Conservation (phyloP, 2,329 filamentous ascomycete species). For the Emericellopsis cladophorae region DNA sequence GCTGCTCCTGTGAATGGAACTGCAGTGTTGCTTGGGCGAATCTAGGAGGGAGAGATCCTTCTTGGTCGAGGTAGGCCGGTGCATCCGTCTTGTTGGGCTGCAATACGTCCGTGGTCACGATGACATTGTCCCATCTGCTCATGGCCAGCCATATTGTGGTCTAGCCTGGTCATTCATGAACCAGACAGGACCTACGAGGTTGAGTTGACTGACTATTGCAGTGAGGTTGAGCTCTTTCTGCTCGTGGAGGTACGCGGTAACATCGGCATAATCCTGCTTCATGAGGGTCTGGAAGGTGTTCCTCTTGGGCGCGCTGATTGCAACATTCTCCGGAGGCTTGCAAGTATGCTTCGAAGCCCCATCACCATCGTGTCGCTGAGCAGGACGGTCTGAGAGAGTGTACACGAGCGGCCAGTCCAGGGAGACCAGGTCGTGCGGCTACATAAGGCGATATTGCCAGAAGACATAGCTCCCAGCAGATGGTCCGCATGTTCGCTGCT, state of each 20-base stretch:
- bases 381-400: neutral
- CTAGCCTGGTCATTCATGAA: conserved; percentile 6
- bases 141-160: neutral
- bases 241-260: conserved; percentile 23
- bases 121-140: conserved; percentile 6
- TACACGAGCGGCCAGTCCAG: too few relatives aligned
- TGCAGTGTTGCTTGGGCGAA: conserved; percentile 31
- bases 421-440: too few relatives aligned
- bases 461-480: too few relatives aligned
- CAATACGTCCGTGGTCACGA: conserved; percentile 20
- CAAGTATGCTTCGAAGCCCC: too few relatives aligned
- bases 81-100: conserved; percentile 36
- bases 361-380: too few relatives aligned
- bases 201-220: conserved; percentile 15
- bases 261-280: conserved; percentile 20
- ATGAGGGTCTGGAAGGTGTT: conserved; percentile 26
- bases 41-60: conserved; percentile 18
- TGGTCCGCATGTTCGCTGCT: too few relatives aligned
- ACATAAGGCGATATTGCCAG: too few relatives aligned
- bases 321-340: neutral
- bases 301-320: conserved; percentile 21
- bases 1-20: conserved; percentile 21
- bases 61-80: conserved; percentile 27
- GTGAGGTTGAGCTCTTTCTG: conserved; percentile 26
- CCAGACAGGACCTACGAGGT: conserved; percentile 20